These are phyloP conservation scores for Botrytis aclada DNA, from an alignment of 2,329 filamentous ascomycete species.

Conservation along the genomic window DNA sequence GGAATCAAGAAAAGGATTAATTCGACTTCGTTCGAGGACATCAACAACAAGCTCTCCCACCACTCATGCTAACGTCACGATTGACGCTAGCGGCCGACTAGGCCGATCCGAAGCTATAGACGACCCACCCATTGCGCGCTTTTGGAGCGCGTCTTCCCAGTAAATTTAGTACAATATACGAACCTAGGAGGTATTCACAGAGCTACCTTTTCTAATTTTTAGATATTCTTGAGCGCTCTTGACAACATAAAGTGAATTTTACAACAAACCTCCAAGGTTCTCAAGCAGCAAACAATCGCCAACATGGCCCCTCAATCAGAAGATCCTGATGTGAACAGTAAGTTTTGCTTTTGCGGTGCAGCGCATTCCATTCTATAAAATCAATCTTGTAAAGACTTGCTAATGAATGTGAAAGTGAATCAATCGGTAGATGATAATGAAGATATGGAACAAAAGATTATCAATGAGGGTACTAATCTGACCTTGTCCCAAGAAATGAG, in stretches of 20 bases:
- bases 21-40: not conserved
- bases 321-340: slow-evolving; percentile 50
- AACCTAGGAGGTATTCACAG: not conserved
- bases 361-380: not conserved
- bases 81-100: slow-evolving; percentile 13
- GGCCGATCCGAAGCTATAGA: slow-evolving; percentile 23
- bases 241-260: not conserved
- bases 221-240: not conserved
- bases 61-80: slow-evolving; percentile 5
- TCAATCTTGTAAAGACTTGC: slow-evolving; percentile 5
- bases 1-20: not conserved
- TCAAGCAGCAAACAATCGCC: not conserved
- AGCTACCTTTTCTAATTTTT: not conserved
- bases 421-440: slow-evolving; percentile 64
- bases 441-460: slow-evolving; percentile 76
- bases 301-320: slow-evolving; percentile 47
- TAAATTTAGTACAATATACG: slow-evolving; percentile 1
- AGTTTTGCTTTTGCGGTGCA: slow-evolving; percentile 5
- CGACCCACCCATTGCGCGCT: slow-evolving; percentile 21
- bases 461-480: slow-evolving; percentile 74
- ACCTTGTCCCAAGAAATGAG: not conserved
- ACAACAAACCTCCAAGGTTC: not conserved
- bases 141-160: slow-evolving; percentile 17
- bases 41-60: slow-evolving; percentile 14
- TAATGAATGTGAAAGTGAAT: slow-evolving; percentile 44